Evolutionary conservation across 352 stramenopile species (phyloP).

Genomic region (Globisporangium uncinulatum): DNA sequence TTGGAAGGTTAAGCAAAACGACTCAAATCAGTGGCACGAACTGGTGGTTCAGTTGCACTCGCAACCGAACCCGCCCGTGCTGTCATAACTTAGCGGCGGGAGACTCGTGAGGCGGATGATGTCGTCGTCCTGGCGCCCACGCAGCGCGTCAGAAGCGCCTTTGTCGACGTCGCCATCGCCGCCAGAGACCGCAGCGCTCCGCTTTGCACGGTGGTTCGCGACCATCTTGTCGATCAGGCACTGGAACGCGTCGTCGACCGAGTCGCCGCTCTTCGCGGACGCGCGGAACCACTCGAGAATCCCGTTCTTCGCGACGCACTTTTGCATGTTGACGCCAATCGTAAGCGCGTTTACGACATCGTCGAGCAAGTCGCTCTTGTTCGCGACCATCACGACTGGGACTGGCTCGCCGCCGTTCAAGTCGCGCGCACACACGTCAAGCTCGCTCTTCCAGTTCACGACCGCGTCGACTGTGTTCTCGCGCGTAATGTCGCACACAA

Average conservation of each 20-base stretch:
- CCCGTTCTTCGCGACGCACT: conserved; percentile 63
- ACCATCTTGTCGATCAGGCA: conserved; percentile 65
- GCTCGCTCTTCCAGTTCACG: conserved; percentile 75
- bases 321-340: conserved; percentile 81
- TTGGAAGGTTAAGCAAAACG: background rate
- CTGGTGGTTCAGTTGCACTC: conserved; percentile 31
- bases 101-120: conserved; percentile 43
- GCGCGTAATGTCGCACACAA: conserved; percentile 86
- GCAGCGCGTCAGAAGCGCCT: background rate
- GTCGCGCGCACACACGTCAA: conserved; percentile 57
- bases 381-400: conserved; percentile 78
- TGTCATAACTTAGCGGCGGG: conserved; percentile 13
- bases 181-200: background rate
- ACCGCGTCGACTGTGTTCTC: conserved; percentile 85
- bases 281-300: conserved; percentile 78
- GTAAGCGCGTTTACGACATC: conserved; percentile 64
- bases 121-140: conserved; percentile 10
- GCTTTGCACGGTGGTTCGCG: conserved; percentile 22
- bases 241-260: conserved; percentile 51
- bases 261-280: conserved; percentile 69
- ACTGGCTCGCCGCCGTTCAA: conserved; percentile 37
- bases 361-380: conserved; percentile 80
- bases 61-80: conserved; percentile 23
- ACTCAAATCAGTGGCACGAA: too few relatives aligned
- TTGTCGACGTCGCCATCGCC: background rate